These are phyloP conservation scores for Piper longum DNA, from an alignment of 164 flowering plant genomes.

Conservation along the genomic window DNA sequence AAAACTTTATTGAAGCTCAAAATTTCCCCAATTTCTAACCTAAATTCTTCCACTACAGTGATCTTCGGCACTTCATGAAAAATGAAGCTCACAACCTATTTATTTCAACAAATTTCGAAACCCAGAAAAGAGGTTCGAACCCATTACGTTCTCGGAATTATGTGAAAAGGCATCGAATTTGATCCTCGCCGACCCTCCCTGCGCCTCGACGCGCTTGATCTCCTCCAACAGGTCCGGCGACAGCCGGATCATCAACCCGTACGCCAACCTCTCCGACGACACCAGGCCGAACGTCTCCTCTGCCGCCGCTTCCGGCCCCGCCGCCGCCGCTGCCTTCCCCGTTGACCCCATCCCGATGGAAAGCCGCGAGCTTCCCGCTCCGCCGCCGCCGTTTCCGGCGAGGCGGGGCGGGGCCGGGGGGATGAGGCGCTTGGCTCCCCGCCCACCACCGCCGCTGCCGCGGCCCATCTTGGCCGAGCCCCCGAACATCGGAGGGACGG, in stretches of 20 bases:
- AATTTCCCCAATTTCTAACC: background rate
- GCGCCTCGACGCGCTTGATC: conserved; percentile 70
- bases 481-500: conserved; percentile 40
- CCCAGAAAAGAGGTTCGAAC: background rate
- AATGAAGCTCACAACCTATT: background rate
- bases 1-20: background rate
- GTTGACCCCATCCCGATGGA: conserved; percentile 21
- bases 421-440: conserved; percentile 24
- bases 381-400: conserved; percentile 12
- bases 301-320: conserved; percentile 10
- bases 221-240: conserved; percentile 82
- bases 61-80: background rate
- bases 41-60: background rate
- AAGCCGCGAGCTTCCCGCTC: conserved; percentile 10
- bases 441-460: conserved; percentile 34
- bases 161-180: conserved; percentile 59
- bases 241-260: conserved; percentile 65
- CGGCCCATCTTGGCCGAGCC: conserved; percentile 46
- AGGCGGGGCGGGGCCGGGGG: conserved; percentile 29
- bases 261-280: conserved; percentile 40
- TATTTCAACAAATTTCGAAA: background rate
- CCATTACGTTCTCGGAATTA: conserved; percentile 51
- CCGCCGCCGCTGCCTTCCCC: conserved; percentile 13
- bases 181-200: conserved; percentile 59
- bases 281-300: conserved; percentile 71